Evolutionary conservation across 2,329 filamentous ascomycete species (phyloP).

Genomic region (Talaromyces funiculosus): DNA sequence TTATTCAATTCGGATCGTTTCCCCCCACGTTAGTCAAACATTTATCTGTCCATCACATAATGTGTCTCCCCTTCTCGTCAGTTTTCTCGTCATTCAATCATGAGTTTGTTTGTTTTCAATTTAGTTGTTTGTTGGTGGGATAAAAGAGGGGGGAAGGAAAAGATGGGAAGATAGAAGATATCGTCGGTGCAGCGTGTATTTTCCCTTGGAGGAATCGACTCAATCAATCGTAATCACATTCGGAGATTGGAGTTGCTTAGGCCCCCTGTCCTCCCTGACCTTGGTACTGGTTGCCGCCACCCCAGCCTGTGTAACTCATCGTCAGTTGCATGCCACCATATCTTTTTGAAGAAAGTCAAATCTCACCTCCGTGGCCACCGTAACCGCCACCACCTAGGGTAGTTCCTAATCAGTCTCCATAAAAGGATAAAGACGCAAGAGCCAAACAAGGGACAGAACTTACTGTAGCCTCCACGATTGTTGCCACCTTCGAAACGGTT

Average conservation of each 20-base stretch:
- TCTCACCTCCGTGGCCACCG: slow-evolving; percentile 17
- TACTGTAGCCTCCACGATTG: slow-evolving; percentile 31
- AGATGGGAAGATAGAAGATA: not conserved
- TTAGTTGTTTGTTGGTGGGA: not conserved
- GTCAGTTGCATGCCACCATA: not conserved
- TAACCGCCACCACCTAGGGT: slow-evolving; percentile 21
- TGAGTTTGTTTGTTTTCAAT: not conserved
- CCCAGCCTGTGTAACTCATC: slow-evolving; percentile 14
- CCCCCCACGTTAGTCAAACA: not conserved
- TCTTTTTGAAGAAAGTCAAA: not conserved
- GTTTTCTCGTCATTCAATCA: slow-evolving; percentile 3
- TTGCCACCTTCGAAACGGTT: slow-evolving; percentile 35
- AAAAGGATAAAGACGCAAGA: slow-evolving; percentile 19
- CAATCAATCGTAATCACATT: not conserved
- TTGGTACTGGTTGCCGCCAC: slow-evolving; percentile 13
- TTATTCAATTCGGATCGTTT: not conserved
- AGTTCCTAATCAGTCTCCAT: slow-evolving; percentile 12
- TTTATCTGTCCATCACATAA: not conserved
- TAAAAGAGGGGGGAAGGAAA: not conserved
- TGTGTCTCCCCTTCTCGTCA: slow-evolving; percentile 10
- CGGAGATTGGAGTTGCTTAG: not conserved
- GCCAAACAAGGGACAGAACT: not conserved
- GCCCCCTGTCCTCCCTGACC: slow-evolving; percentile 14
- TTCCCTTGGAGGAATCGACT: not conserved
- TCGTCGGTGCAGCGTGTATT: not conserved